Evolutionary conservation across 1,284 basidiomycete species (phyloP).

Genomic region (Naganishia albida): DNA sequence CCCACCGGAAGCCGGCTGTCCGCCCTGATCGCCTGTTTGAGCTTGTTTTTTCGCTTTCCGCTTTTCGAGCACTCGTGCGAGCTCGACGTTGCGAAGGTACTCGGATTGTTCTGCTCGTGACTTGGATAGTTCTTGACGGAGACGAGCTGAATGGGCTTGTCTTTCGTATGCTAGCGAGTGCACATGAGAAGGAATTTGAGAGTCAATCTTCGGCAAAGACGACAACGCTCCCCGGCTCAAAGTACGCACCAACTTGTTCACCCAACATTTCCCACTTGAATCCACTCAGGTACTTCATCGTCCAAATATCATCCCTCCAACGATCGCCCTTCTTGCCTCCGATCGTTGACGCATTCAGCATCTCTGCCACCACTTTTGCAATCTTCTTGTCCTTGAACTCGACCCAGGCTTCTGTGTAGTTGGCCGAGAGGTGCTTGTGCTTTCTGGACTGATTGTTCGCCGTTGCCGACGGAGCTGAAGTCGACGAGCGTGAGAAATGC

Average conservation of each 20-base stretch:
- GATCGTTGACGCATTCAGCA: slow-evolving; percentile 95
- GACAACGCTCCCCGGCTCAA: slow-evolving; percentile 33
- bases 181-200: background rate
- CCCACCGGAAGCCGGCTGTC: background rate
- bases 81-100: slow-evolving; percentile 92
- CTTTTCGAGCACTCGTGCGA: slow-evolving; percentile 86
- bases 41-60: slow-evolving; percentile 68
- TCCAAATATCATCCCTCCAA: slow-evolving; percentile 98
- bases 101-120: slow-evolving; percentile 86
- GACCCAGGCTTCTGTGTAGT: slow-evolving; percentile 97
- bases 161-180: slow-evolving; percentile 77
- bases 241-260: slow-evolving; percentile 95
- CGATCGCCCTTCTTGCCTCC: slow-evolving; percentile 86
- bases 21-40: slow-evolving; percentile 37
- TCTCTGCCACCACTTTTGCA: slow-evolving; percentile 84
- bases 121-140: slow-evolving; percentile 87
- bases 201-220: background rate
- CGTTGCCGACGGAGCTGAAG: slow-evolving; percentile 16
- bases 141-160: slow-evolving; percentile 78
- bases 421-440: slow-evolving; percentile 66
- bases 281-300: slow-evolving; percentile 96
- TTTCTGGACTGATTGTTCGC: slow-evolving; percentile 29
- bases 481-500: background rate
- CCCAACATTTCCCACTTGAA: slow-evolving; percentile 99
- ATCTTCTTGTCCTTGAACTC: slow-evolving; percentile 93